These are phyloP conservation scores for Cornus florida DNA, from an alignment of 148 eudicot genomes.

Conservation along the genomic window DNA sequence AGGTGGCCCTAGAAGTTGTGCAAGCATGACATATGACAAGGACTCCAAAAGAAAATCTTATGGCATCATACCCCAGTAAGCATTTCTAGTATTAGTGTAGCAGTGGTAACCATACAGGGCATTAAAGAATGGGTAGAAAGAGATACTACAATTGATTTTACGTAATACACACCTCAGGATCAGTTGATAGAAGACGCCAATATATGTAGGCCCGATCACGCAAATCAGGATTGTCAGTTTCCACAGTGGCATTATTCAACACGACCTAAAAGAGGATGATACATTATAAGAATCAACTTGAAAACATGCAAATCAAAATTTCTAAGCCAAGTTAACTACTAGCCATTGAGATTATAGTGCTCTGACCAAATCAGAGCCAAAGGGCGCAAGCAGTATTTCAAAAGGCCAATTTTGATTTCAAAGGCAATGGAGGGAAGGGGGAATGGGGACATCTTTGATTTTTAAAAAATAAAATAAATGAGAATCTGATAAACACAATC, in stretches of 20 bases:
- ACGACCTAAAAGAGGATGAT: conserved; percentile 66
- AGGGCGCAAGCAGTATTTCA: background rate
- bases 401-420: no score
- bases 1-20: background rate
- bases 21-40: background rate
- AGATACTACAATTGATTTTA: background rate
- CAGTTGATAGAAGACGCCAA: conserved; percentile 99
- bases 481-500: background rate
- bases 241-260: conserved; percentile 96
- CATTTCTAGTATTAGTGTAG: background rate
- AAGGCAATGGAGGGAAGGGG: background rate
- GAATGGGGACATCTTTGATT: background rate
- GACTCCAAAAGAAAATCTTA: background rate
- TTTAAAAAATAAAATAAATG: background rate
- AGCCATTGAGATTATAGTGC: background rate
- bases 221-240: conserved; percentile 97
- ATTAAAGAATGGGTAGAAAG: background rate
- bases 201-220: conserved; percentile 98
- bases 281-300: background rate
- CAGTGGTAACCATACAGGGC: background rate
- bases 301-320: background rate
- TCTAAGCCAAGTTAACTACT: background rate
- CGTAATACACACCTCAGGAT: conserved; percentile 74
- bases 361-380: background rate
- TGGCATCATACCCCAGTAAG: background rate